A percentile compares a stretch with the other conserved stretches of the same genome.
phyloP scores from a whole-genome alignment of 371 early-diverging fungal genomes.

The Choanephora cucurbitarum region DNA sequence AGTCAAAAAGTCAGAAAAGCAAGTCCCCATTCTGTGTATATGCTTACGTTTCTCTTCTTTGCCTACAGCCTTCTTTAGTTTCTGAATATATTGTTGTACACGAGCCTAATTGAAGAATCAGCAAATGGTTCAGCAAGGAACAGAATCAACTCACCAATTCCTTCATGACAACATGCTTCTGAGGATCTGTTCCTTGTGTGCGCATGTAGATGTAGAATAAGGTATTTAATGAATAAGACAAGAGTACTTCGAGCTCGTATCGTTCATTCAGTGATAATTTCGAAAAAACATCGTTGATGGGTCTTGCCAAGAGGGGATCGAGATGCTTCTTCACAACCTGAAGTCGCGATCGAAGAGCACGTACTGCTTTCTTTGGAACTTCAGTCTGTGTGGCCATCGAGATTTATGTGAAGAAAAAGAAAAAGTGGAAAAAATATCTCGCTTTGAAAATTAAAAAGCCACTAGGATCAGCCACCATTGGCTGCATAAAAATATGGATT shows the following conservation, averaged over 20 bases:
- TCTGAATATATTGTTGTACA: conserved; percentile 51
- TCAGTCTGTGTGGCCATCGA: conserved; percentile 6
- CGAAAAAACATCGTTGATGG: conserved; percentile 46
- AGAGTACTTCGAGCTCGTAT: conserved; percentile 55
- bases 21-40: no score
- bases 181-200: conserved; percentile 51
- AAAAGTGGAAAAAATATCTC: not conserved
- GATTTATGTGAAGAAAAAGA: conserved; percentile 1
- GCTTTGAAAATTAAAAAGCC: conserved; percentile 1
- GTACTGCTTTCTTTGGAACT: conserved; percentile 36
- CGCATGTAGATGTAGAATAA: conserved; percentile 56
- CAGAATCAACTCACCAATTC: conserved; percentile 43
- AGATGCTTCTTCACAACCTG: conserved; percentile 49
- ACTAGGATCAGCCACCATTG: conserved; percentile 9
- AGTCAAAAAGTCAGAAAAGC: no score
- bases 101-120: conserved; percentile 35
- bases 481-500: not conserved
- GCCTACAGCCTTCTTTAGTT: conserved; percentile 47
- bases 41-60: conserved; percentile 39
- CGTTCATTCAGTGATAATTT: conserved; percentile 49
- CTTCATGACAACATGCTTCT: conserved; percentile 49
- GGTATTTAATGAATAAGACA: conserved; percentile 56
- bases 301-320: conserved; percentile 47
- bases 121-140: no score
- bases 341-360: conserved; percentile 38